Evolutionary conservation across 2,329 filamentous ascomycete species (phyloP), one percentile per base, ranked within the genome.

Genomic region (Chalaropsis thielavioides): DNA sequence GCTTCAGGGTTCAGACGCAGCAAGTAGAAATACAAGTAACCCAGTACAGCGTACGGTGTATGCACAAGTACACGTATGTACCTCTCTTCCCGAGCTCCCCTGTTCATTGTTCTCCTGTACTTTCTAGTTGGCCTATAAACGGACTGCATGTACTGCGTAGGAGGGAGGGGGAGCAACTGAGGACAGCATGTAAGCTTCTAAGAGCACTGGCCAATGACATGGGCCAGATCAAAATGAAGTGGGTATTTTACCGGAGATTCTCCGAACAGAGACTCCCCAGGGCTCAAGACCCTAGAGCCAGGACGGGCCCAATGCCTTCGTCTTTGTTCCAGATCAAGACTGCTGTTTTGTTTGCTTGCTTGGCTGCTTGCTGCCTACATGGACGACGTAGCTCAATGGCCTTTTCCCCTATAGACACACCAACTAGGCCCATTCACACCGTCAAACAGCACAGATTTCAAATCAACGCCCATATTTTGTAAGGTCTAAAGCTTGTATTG

Each of bases 401-500:
- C n/a, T n/a, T n/a, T n/a, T n/a, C n/a, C n/a, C n/a, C n/a, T n/a
- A 3, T 35, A 35, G 31, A 35, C 31, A 35, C 31, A 3, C 31
- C 31, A 3, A 8, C 51, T 24, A 44, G 41, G 31, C 31, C 31
- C 41, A 44, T 5, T 59, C 24, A 59, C 17, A 40, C 40, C 27
- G 3, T 46, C 22, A 35, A 35, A 10, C 24, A 44, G 46, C 22
- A n/a, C 15, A 2, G 41, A 38, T 24, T 62, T 49, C 60, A 56
- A 63, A 62, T 40, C 62, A 19, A 43, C 27, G 11, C 63, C 22
- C 19, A 44, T 35, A 54, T 64, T 64, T 67, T 64, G 19, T n/a
- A 64, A 67, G 35, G 49, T 67, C 65, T 67, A 67, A 67, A 59
- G 64, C 58, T 67, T 67, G 59, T 67, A 64, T 67, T 67, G 59